Evolutionary conservation across 129 eudicot genomes (phyloP), one percentile per base, ranked within the genome.

Genomic region (Ambrosia artemisiifolia): DNA sequence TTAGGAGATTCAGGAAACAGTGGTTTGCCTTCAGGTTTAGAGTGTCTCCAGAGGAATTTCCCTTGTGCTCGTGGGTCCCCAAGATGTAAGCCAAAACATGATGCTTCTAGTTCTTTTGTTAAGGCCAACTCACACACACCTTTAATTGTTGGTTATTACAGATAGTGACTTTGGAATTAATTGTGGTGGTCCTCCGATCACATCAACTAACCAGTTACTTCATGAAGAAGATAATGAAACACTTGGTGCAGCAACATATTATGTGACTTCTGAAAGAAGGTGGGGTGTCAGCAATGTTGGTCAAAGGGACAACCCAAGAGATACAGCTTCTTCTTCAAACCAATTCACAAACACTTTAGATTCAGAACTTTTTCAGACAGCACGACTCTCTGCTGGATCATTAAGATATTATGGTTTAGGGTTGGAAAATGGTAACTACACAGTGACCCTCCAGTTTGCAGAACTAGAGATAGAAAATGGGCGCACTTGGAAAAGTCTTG

Each of bases 241-340:
- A n/a, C 83, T 85, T 33, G 98, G 98, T 24, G 88, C 88, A 13
- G 90, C 95, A 32, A 64, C 86, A 34, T 87, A 87, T 49, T 79
- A 75, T 71, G 78, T 85, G 53, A 71, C 74, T 28, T 36, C 79
- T 11, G 66, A 71, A 50, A 71, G 81, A 32, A 87, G 91, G 71
- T 92, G 98, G 98, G 98, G 88, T 3, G 96, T 93, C 49, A 87
- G 95, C 62, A 93, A 93, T 84, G 92, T 75, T 16, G 96, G 96
- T 69, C 77, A 56, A 8, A 82, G 83, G 56, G 69, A 19, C 8
- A 81, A 80, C 79, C 85, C 82, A 34, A 10, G 1, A 28, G 79
- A 83, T 35, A 74, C 61, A 51, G 28, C 2, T 5, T 59, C 71
- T 43, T 65, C 75, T 24, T 67, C 66, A 35, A 77, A 81, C 40